Evolutionary conservation across 306 rosid genomes (phyloP).

Genomic region (Quercus parvula): DNA sequence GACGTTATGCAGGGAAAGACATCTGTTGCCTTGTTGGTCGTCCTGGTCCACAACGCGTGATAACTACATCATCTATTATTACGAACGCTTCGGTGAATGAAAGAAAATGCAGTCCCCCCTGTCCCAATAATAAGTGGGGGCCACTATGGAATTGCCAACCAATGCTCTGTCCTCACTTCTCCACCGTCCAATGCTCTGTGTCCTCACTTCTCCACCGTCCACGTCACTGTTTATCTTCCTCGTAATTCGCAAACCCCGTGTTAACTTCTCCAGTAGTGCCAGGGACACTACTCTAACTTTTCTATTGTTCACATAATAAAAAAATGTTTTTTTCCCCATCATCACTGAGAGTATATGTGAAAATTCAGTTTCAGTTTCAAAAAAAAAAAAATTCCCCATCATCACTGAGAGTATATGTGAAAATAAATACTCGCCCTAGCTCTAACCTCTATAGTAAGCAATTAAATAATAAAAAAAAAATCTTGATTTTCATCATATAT

Average conservation of each 20-base stretch:
- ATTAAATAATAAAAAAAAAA: too few relatives aligned
- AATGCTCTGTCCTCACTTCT: neutral
- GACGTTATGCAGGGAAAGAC: too few relatives aligned
- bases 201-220: constrained; percentile 27
- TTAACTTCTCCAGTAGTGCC: too few relatives aligned
- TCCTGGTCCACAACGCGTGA: too few relatives aligned
- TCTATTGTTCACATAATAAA: neutral
- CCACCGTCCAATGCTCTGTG: constrained; percentile 27
- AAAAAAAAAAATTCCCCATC: too few relatives aligned
- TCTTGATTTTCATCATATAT: neutral
- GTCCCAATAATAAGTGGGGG: neutral
- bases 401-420: neutral
- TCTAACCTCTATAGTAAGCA: too few relatives aligned
- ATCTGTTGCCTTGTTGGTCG: too few relatives aligned
- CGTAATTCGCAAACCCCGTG: neutral
- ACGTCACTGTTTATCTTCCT: constrained; percentile 16
- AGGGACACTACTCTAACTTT: too few relatives aligned
- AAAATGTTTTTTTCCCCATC: neutral
- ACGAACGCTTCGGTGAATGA: too few relatives aligned
- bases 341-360: neutral
- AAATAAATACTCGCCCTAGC: neutral
- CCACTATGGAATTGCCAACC: neutral
- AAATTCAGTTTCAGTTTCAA: too few relatives aligned
- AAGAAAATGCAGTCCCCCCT: too few relatives aligned
- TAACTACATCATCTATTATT: too few relatives aligned